Evolutionary conservation across 2,329 filamentous ascomycete genomes (phyloP).

Genomic region (Apiospora hydei): DNA sequence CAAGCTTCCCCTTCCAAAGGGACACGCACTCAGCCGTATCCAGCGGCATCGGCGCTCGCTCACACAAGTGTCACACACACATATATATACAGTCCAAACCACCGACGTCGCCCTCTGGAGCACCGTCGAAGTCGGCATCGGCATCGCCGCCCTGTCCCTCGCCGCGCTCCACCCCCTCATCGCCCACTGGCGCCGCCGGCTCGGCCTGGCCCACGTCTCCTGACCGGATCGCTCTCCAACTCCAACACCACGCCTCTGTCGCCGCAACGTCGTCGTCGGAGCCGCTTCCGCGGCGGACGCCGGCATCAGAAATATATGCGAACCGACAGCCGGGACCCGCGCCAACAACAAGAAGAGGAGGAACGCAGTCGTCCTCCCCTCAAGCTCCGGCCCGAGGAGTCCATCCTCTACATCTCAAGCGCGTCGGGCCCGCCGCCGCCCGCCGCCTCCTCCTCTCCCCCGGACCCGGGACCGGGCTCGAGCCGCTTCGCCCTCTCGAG

Average conservation of each 20-base stretch:
- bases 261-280: too few species aligned
- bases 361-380: not conserved
- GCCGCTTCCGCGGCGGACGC: not conserved
- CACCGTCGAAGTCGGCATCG: constrained; percentile 18
- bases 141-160: constrained; percentile 1
- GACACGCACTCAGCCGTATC: too few species aligned
- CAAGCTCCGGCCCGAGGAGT: not conserved
- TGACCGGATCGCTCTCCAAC: too few species aligned
- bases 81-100: not conserved
- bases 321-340: not conserved
- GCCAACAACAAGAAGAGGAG: not conserved
- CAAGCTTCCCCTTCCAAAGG: too few species aligned
- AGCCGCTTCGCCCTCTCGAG: not conserved
- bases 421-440: not conserved
- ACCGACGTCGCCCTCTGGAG: constrained; percentile 2
- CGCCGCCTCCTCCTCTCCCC: not conserved
- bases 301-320: not conserved
- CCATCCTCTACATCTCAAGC: not conserved
- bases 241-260: not conserved
- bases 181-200: not conserved
- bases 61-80: too few species aligned
- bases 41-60: too few species aligned
- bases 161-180: not conserved
- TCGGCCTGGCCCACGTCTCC: not conserved
- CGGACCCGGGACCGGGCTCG: not conserved